Conservation (phyloP, 2,329 filamentous ascomycete genomes). For the Neonectria punicea region DNA sequence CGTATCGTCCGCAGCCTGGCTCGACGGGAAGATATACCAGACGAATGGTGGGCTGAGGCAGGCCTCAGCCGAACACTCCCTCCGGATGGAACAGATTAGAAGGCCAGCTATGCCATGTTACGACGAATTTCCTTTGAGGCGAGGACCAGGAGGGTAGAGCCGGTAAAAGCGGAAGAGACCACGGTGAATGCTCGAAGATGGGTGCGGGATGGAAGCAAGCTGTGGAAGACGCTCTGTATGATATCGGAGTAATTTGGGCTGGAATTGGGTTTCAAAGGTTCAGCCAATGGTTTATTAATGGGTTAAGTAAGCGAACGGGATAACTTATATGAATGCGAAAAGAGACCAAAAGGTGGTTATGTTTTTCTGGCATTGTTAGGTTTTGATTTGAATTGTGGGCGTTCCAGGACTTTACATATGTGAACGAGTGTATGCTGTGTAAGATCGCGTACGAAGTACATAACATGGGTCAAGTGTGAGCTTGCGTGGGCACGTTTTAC, state of each 20-base stretch:
- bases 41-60: conserved; percentile 82
- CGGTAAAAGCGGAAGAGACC: not conserved
- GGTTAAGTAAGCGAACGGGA: conserved; percentile 15
- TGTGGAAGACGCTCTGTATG: conserved; percentile 7
- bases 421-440: not conserved
- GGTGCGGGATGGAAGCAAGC: not conserved
- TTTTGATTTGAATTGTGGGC: not conserved
- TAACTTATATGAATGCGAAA: conserved; percentile 9
- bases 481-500: conserved; percentile 8
- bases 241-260: conserved; percentile 12
- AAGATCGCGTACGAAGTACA: not conserved
- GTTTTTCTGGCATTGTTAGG: not conserved
- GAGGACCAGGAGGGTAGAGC: not conserved
- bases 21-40: conserved; percentile 78
- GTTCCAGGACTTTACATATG: not conserved
- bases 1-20: conserved; percentile 77
- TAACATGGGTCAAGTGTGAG: not conserved
- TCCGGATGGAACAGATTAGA: conserved; percentile 42
- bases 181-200: conserved; percentile 8
- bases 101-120: conserved; percentile 3
- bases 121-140: conserved; percentile 14
- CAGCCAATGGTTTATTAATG: conserved; percentile 15
- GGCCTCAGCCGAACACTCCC: conserved; percentile 70
- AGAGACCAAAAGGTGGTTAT: conserved; percentile 7
- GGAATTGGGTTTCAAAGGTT: conserved; percentile 3